A percentile compares a stretch with the other conserved stretches of the same genome.
Conservation (phyloP, 495 filamentous ascomycete species). For the Aspergillus panamensis region DNA sequence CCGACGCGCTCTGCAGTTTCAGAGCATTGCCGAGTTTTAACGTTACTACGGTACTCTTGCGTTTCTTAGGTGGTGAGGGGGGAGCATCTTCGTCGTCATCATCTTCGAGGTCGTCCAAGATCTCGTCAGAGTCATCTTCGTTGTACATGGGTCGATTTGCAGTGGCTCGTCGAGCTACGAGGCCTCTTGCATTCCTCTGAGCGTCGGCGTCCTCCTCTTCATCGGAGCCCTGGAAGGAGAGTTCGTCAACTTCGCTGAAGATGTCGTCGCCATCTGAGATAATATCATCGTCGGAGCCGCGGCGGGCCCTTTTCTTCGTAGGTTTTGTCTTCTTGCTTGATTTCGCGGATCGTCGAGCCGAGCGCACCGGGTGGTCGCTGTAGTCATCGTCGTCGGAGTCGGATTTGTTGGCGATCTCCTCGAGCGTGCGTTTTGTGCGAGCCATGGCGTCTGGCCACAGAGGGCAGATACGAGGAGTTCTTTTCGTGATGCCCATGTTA, state of each 20-base stretch:
- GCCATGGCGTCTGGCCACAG: conserved; percentile 37
- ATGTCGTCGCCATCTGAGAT: conserved; percentile 68
- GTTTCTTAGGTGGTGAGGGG: conserved; percentile 31
- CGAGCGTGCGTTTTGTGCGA: conserved; percentile 64
- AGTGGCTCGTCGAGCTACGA: conserved; percentile 62
- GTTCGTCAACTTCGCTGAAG: conserved; percentile 57
- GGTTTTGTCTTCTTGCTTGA: conserved; percentile 43
- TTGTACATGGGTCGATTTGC: conserved; percentile 42
- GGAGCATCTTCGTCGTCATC: conserved; percentile 26
- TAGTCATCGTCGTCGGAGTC: conserved; percentile 84
- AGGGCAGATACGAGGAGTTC: conserved; percentile 12
- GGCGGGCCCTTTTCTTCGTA: conserved; percentile 48
- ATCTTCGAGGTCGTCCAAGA: conserved; percentile 41
- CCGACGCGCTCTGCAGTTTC: conserved; percentile 29
- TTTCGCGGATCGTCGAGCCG: conserved; percentile 35
- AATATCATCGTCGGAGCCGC: conserved; percentile 59
- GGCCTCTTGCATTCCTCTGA: conserved; percentile 64
- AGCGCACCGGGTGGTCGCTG: conserved; percentile 39
- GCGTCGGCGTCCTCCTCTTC: conserved; percentile 61
- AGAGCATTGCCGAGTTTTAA: conserved; percentile 41
- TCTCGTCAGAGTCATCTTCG: conserved; percentile 23
- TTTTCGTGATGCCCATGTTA: conserved; percentile 17
- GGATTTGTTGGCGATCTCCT: conserved; percentile 75
- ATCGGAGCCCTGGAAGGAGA: conserved; percentile 55
- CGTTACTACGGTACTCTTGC: conserved; percentile 37